Evolutionary conservation across 2,329 filamentous ascomycete species (phyloP).

Genomic region (Alternaria gansuensis): DNA sequence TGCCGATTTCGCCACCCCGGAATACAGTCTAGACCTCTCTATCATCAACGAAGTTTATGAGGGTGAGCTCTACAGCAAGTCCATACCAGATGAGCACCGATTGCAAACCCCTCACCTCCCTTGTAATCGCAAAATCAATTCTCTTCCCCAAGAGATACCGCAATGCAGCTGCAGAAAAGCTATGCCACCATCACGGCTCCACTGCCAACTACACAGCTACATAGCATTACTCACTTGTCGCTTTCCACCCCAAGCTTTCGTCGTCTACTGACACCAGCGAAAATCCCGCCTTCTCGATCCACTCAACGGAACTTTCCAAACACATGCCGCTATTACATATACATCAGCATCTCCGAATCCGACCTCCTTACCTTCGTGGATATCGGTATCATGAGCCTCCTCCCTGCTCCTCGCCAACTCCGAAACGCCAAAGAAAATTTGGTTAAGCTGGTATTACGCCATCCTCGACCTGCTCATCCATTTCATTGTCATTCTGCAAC

Average conservation of each 20-base stretch:
- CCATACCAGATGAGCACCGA: slow-evolving; percentile 9
- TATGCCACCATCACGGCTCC: slow-evolving; percentile 5
- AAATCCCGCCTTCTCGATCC: slow-evolving; percentile 9
- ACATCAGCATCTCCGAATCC: neutral
- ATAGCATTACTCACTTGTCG: slow-evolving; percentile 2
- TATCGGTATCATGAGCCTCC: neutral
- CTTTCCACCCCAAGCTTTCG: slow-evolving; percentile 13
- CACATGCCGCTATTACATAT: neutral
- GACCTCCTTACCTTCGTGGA: neutral
- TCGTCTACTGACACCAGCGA: slow-evolving; percentile 15
- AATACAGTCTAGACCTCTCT: neutral
- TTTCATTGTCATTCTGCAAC: slow-evolving; percentile 23
- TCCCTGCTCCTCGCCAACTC: neutral
- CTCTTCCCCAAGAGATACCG: neutral
- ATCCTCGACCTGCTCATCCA: slow-evolving; percentile 22
- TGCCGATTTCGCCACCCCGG: neutral
- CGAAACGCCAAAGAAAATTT: slow-evolving; percentile 16
- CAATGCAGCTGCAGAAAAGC: neutral
- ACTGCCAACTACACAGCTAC: slow-evolving; percentile 8
- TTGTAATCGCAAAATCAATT: neutral
- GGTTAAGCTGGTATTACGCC: slow-evolving; percentile 20
- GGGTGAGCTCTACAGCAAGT: slow-evolving; percentile 12
- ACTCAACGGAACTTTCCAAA: slow-evolving; percentile 1
- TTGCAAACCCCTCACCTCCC: slow-evolving; percentile 6
- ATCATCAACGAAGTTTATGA: slow-evolving; percentile 4